Conservation (phyloP, 2,329 filamentous ascomycete genomes). For the Pseudocercospora musae region DNA sequence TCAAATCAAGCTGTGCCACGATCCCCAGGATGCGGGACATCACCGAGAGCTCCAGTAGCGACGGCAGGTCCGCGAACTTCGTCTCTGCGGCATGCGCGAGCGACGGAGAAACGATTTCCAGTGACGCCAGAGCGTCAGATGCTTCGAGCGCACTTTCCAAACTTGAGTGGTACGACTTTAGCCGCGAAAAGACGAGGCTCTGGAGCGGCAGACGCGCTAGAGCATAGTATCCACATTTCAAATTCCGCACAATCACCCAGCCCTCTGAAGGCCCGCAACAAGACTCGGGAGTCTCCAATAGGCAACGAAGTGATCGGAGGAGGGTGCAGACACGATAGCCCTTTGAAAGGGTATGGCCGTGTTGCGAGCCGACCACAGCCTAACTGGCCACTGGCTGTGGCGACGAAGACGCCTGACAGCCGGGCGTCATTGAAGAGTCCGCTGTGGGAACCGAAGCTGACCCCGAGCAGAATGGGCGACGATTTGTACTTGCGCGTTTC, state of each 20-base stretch:
- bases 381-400: constrained; percentile 14
- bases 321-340: constrained; percentile 21
- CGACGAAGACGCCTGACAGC: constrained; percentile 18
- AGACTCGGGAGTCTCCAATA: not conserved
- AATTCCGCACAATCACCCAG: constrained; percentile 19
- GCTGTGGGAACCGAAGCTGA: constrained; percentile 62
- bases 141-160: constrained; percentile 15
- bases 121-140: constrained; percentile 16
- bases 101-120: not conserved
- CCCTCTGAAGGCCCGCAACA: constrained; percentile 8
- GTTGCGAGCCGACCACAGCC: constrained; percentile 13
- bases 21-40: constrained; percentile 20
- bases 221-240: constrained; percentile 35
- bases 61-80: not conserved
- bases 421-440: constrained; percentile 38
- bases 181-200: constrained; percentile 39
- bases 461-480: constrained; percentile 63
- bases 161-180: constrained; percentile 32
- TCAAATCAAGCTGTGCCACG: constrained; percentile 47
- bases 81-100: constrained; percentile 9
- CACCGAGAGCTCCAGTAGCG: constrained; percentile 4
- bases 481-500: constrained; percentile 55
- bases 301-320: not conserved
- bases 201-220: constrained; percentile 36
- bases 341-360: constrained; percentile 32